These are phyloP conservation scores for Nosema muscidifuracis DNA, from an alignment of 371 early-diverging fungal species.

Conservation along the genomic window DNA sequence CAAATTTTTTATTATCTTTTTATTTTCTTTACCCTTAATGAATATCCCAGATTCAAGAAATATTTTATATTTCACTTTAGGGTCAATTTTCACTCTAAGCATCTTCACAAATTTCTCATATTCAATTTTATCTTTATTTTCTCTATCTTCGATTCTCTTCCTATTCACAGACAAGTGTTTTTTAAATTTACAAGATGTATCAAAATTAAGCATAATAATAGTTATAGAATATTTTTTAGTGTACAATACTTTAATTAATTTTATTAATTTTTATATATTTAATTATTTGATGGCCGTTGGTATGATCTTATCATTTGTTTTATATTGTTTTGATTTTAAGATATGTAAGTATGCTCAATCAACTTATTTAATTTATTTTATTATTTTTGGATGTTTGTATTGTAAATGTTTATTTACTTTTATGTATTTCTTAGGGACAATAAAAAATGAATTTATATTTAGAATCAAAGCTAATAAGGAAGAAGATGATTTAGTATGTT, in stretches of 20 bases:
- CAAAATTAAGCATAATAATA: not conserved
- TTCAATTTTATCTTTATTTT: not conserved
- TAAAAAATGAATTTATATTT: not conserved
- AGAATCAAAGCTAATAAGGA: not conserved
- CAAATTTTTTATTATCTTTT: too few relatives aligned
- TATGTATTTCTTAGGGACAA: not conserved
- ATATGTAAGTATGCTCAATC: not conserved
- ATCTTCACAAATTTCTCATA: not conserved
- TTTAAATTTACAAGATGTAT: not conserved
- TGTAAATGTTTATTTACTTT: not conserved
- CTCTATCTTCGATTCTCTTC: not conserved
- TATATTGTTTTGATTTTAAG: not conserved
- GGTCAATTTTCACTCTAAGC: not conserved
- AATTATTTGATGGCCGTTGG: not conserved
- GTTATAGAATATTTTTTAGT: not conserved
- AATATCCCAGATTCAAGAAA: not conserved
- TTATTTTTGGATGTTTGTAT: not conserved
- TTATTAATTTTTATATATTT: not conserved
- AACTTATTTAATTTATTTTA: not conserved
- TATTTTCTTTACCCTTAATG: not conserved
- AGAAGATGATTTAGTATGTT: not conserved
- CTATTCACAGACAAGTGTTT: not conserved
- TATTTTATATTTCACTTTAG: not conserved
- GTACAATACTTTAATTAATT: not conserved
- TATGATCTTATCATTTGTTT: not conserved